These are phyloP conservation scores for Yarrowia osloensis DNA, from an alignment of 805 yeast genomes.

Conservation along the genomic window DNA sequence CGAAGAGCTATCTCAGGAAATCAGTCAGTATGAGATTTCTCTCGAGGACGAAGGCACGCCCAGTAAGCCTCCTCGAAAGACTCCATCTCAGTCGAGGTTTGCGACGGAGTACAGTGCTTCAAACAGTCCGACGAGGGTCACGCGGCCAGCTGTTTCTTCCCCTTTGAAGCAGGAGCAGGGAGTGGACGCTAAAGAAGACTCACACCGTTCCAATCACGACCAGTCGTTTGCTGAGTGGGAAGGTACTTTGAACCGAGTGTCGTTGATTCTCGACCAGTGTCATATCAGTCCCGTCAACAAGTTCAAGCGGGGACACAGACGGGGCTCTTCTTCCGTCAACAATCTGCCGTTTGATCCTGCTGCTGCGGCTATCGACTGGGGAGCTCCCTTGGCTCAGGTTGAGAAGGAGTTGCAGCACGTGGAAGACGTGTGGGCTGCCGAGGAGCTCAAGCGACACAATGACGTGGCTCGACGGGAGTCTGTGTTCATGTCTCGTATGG, in stretches of 20 bases:
- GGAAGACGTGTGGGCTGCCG: neutral
- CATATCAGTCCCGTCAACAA: neutral
- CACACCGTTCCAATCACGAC: neutral
- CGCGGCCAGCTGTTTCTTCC: neutral
- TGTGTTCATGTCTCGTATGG: neutral
- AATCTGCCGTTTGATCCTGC: neutral
- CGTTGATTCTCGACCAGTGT: slow-evolving; percentile 14
- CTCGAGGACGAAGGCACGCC: neutral
- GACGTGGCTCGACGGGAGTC: neutral
- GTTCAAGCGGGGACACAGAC: neutral
- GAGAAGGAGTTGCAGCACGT: slow-evolving; percentile 2
- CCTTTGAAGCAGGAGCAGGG: neutral
- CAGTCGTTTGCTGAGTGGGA: neutral
- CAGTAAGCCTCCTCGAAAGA: slow-evolving; percentile 10
- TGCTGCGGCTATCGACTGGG: neutral
- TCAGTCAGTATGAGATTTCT: slow-evolving; percentile 18
- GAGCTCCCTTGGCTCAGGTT: neutral
- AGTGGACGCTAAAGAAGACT: neutral
- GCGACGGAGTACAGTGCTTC: neutral
- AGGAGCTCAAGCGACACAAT: slow-evolving; percentile 7
- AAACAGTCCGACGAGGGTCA: neutral
- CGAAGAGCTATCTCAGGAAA: slow-evolving; percentile 8
- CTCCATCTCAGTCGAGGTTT: neutral
- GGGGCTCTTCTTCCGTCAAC: neutral
- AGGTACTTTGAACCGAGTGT: neutral